Conservation (phyloP, 257 asterid species). For the Solanum bulbocastanum region DNA sequence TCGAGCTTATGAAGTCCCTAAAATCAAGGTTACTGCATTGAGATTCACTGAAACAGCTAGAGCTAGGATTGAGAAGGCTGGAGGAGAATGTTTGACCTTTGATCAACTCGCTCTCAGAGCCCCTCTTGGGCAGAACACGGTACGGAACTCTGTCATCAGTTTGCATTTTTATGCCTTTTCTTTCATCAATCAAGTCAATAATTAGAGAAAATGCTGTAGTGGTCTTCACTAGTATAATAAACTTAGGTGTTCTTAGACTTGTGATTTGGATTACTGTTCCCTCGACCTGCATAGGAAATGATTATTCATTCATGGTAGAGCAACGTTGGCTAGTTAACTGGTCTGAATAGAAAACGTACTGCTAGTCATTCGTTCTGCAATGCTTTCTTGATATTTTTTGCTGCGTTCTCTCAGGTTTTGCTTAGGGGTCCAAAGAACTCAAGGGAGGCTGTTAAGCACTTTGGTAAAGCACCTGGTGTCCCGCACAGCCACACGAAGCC, state of each 20-base stretch:
- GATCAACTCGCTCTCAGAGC: constrained; percentile 94
- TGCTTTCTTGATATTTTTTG: neutral
- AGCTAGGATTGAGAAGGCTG: constrained; percentile 93
- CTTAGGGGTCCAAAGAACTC: constrained; percentile 75
- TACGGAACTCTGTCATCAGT: neutral
- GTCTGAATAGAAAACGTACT: neutral
- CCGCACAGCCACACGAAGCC: constrained; percentile 96
- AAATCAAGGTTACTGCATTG: constrained; percentile 64
- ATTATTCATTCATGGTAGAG: neutral
- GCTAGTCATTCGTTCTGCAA: neutral
- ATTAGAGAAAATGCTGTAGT: neutral
- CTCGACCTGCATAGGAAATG: neutral
- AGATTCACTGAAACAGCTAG: constrained; percentile 85
- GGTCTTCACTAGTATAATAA: neutral
- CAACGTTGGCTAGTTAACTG: neutral
- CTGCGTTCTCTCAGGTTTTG: constrained; percentile 40
- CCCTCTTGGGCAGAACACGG: constrained; percentile 96
- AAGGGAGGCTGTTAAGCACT: constrained; percentile 89
- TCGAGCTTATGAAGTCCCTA: constrained; percentile 59
- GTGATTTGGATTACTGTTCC: neutral
- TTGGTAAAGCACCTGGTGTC: constrained; percentile 96
- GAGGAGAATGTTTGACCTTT: constrained; percentile 87
- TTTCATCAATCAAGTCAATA: neutral
- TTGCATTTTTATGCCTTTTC: neutral
- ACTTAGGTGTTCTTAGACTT: neutral